Base-by-base conservation (phyloP, 148 eudicot species). In the Amaranthus cruentus region DNA sequence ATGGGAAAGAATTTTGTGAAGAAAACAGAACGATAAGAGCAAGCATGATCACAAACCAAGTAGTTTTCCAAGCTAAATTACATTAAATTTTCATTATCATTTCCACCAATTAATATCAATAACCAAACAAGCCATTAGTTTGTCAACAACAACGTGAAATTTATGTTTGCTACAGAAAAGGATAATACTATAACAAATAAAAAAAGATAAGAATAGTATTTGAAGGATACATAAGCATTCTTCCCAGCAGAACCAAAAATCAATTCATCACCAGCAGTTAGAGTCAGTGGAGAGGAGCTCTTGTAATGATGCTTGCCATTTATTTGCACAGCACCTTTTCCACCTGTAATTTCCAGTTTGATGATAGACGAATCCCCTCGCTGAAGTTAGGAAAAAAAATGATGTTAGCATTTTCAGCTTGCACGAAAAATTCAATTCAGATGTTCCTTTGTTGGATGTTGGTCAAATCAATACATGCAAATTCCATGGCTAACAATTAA, bases 191-290 rank as follows among this genome's bases (percentile, higher is more conserved):
- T 5, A 7, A 12, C 69, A 62, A 2, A 14, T 21, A 38, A 57
- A 55, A 38, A n/a, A 18, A 15, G 46, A 69, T 49, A 53, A 53
- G 21, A 49, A 72, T 3, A 13, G 12, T 15, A 38, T 9, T 6
- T 53, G 42, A 82, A 89, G 98, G 97, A 95, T 95, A 95, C 98
- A 71, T 90, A 95, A 82, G 93, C 90, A 87, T 91, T 86, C 82
- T 81, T 81, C n/a, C 87, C 89, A 14, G 87, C 73, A 67, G 84
- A 72, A 73, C 83, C 86, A 76, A 94, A 94, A 60, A 88, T 78
- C 85, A 94, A 83, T 75, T 89, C 98, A 77, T 94, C 98, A 51
- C 98, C 98, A 49, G 81, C 93, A 69, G 78, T 83, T 55, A 95
- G 81, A 52, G 72, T 84, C 21, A 86, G 55, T 53, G 87, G 69